Evolutionary conservation across 441 rosid species (phyloP).

Genomic region (Hypseocharis bilobata): DNA sequence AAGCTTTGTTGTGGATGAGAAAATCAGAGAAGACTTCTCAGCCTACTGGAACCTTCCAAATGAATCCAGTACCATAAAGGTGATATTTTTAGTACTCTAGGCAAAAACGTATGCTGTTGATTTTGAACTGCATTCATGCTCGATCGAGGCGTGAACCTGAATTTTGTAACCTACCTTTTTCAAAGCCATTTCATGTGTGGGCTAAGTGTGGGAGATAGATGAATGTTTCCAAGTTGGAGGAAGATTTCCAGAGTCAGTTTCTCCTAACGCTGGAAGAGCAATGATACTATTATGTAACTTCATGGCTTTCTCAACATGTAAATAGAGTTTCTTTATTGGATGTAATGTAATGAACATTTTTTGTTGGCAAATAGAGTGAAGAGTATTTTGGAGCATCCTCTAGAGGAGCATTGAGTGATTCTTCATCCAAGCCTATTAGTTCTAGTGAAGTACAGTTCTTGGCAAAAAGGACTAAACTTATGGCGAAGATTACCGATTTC

Average conservation of each 20-base stretch:
- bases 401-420: not conserved
- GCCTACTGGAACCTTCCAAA: slow-evolving; percentile 44
- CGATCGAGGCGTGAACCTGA: not conserved
- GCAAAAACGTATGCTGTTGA: too few species aligned
- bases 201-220: too few species aligned
- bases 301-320: not conserved
- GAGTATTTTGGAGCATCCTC: too few species aligned
- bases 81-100: too few species aligned
- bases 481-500: too few species aligned
- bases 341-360: too few species aligned
- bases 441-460: not conserved
- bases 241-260: too few species aligned
- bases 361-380: too few species aligned
- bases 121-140: too few species aligned
- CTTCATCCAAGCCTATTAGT: not conserved
- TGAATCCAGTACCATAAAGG: slow-evolving; percentile 45
- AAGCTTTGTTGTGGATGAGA: slow-evolving; percentile 41
- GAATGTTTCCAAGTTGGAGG: too few species aligned
- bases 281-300: too few species aligned
- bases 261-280: too few species aligned
- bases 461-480: not conserved
- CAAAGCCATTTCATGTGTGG: not conserved
- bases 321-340: not conserved
- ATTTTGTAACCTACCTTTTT: not conserved
- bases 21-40: slow-evolving; percentile 25